Percentiles rank a stretch among this genome's conserved stretches.
These are phyloP conservation scores for Fusarium domesticum DNA, from an alignment of 2,329 filamentous ascomycete species.

Conservation along the genomic window DNA sequence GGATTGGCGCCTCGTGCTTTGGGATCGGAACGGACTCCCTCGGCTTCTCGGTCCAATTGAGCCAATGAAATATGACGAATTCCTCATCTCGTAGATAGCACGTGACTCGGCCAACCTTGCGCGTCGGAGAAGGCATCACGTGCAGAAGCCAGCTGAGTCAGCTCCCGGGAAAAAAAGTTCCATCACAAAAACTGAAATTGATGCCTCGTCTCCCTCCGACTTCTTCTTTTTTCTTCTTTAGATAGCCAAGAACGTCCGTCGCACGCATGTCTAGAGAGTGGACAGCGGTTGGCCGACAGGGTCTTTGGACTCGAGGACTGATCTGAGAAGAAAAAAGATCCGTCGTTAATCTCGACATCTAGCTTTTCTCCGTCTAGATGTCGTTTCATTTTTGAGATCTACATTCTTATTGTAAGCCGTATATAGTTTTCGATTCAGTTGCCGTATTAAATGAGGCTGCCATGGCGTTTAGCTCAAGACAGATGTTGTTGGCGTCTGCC, in stretches of 20 bases:
- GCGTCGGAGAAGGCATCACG: background rate
- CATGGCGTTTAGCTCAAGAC: too few species aligned
- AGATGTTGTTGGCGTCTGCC: too few species aligned
- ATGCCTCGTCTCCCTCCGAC: slow-evolving; percentile 2
- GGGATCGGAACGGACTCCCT: slow-evolving; percentile 28
- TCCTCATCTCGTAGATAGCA: slow-evolving; percentile 35
- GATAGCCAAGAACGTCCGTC: slow-evolving; percentile 52
- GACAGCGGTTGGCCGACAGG: slow-evolving; percentile 33
- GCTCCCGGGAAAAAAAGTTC: slow-evolving; percentile 10
- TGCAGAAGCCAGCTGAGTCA: slow-evolving; percentile 18
- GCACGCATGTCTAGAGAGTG: slow-evolving; percentile 30
- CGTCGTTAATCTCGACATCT: slow-evolving; percentile 57
- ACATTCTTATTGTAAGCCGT: slow-evolving; percentile 37
- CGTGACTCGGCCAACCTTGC: slow-evolving; percentile 23
- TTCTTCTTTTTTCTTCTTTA: slow-evolving; percentile 40
- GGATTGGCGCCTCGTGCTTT: background rate
- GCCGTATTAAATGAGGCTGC: too few species aligned
- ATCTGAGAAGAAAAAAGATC: slow-evolving; percentile 50
- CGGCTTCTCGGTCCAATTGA: slow-evolving; percentile 44
- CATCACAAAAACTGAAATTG: slow-evolving; percentile 3
- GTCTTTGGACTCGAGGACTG: slow-evolving; percentile 37
- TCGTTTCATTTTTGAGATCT: slow-evolving; percentile 59
- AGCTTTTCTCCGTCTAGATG: slow-evolving; percentile 46
- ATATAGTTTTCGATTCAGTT: background rate
- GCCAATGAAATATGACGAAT: slow-evolving; percentile 41